Evolutionary conservation across 441 rosid genomes (phyloP), one percentile per base, ranked within the genome.

Genomic region (Erodium texanum): DNA sequence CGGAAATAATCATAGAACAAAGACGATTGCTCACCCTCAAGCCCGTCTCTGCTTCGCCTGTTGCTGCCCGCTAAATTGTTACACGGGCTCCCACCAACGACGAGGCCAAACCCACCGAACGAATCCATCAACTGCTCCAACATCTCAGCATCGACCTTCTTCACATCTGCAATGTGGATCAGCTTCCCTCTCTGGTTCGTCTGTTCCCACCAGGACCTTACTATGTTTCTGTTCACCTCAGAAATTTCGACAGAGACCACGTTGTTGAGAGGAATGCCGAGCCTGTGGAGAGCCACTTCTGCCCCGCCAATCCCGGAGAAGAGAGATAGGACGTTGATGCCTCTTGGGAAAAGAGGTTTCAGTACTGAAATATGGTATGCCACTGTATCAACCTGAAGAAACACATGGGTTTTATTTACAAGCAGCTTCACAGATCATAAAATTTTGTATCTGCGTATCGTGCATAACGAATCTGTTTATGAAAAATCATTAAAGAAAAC

Each of bases 251-350:
- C 97, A 0, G 97, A 81, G 1, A 90, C 97, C 1, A 93, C 93
- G 12, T 62, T 77, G 75, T 90, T 93, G 76, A 90, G 59, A 0
- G 75, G 86, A 22, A 93, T 65, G 6, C 89, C 88, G 14, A 90
- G 91, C 36, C 95, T 84, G 66, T 91, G 85, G n/a, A 93, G 82
- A 8, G 96, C 95, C 45, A 93, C 97, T 76, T 93, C 97, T 0
- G 84, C 99, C 18, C 97, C 99, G 14, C 99, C 99, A 18, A 93
- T 93, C 3, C 99, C 99, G 19, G 97, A 85, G 78, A 93, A 93
- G 36, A 93, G 87, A 0, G 99, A 93, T 2, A 93, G 85, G 6
- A 91, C 72, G 65, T 87, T 93, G 70, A 93, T 73, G 12, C 99
- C 99, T 15, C 24, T 16, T 0, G 97, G 93, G 73, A 70, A 93